phyloP scores from a whole-genome alignment of 805 yeast genomes.

The Myxozyma nipponensis region DNA sequence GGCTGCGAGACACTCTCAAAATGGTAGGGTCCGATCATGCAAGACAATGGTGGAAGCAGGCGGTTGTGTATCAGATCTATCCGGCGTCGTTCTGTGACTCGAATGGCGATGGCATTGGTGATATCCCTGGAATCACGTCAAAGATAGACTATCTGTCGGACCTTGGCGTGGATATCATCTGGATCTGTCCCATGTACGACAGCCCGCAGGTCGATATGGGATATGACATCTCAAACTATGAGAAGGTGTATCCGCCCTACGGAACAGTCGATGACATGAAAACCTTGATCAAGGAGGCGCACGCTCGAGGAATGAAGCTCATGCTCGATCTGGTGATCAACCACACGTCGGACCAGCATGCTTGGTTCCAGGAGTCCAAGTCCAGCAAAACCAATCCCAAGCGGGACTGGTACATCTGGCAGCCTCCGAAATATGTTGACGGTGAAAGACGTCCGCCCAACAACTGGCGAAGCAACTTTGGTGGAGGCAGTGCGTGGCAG shows the following conservation, averaged over 20 bases:
- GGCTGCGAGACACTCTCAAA: no score
- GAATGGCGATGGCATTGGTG: slow-evolving; percentile 58
- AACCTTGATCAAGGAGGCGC: slow-evolving; percentile 45
- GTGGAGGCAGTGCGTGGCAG: no score
- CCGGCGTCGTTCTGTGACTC: slow-evolving; percentile 60
- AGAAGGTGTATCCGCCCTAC: slow-evolving; percentile 48
- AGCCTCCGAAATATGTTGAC: slow-evolving; percentile 45
- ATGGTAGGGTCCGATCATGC: no score
- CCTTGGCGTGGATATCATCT: slow-evolving; percentile 50
- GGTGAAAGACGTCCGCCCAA: slow-evolving; percentile 55
- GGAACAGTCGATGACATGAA: slow-evolving; percentile 57
- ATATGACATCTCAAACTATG: slow-evolving; percentile 55
- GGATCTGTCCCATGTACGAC: slow-evolving; percentile 58
- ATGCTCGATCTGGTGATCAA: slow-evolving; percentile 56
- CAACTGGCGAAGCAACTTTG: slow-evolving; percentile 53
- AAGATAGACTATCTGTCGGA: slow-evolving; percentile 50
- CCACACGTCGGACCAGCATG: slow-evolving; percentile 47
- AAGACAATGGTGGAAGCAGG: slow-evolving; percentile 61
- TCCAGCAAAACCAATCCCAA: slow-evolving; percentile 50
- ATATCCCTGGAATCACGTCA: slow-evolving; percentile 50
- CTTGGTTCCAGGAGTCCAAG: slow-evolving; percentile 55
- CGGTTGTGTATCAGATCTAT: slow-evolving; percentile 55
- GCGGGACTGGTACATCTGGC: slow-evolving; percentile 64
- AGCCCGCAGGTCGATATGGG: slow-evolving; percentile 64
- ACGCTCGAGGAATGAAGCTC: slow-evolving; percentile 49